A percentile compares a stretch with the other conserved stretches of the same genome.
Conservation (phyloP, 306 rosid genomes). For the Hippophae rhamnoides region DNA sequence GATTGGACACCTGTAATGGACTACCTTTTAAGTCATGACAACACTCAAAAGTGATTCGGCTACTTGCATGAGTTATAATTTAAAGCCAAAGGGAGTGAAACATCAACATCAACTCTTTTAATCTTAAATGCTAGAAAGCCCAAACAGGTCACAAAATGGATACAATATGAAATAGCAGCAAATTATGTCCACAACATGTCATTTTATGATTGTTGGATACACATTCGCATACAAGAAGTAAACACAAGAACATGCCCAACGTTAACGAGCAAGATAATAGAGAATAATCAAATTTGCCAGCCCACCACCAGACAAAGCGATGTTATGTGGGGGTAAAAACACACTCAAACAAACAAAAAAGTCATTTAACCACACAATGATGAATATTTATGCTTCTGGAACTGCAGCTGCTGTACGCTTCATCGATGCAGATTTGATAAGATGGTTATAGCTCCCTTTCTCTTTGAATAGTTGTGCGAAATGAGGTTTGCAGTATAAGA, state of each 20-base stretch:
- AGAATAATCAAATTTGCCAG: conserved; percentile 19
- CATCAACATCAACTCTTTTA: too few species aligned
- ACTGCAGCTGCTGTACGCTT: conserved; percentile 51
- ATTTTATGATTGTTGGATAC: conserved; percentile 8
- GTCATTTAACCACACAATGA: conserved; percentile 7
- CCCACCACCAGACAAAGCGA: conserved; percentile 4
- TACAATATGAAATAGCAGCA: too few species aligned
- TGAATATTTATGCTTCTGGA: conserved; percentile 45
- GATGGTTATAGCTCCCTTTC: conserved; percentile 87
- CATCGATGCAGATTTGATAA: conserved; percentile 58
- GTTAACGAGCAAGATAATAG: conserved; percentile 8
- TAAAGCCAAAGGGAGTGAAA: too few species aligned
- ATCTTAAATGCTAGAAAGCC: too few species aligned
- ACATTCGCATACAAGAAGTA: conserved; percentile 17
- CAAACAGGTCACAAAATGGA: too few species aligned
- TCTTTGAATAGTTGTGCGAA: conserved; percentile 83
- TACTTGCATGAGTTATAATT: too few species aligned
- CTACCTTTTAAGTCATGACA: too few species aligned
- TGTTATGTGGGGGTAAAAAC: conserved; percentile 7
- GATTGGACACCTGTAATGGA: too few species aligned
- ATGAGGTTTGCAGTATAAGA: conserved; percentile 83
- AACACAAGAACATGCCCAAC: conserved; percentile 21
- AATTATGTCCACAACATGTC: too few species aligned
- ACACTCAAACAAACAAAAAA: conserved; percentile 12
- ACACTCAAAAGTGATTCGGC: too few species aligned